Base-by-base conservation (phyloP, 805 yeast genomes). In the Wickerhamiella slavikovae region DNA sequence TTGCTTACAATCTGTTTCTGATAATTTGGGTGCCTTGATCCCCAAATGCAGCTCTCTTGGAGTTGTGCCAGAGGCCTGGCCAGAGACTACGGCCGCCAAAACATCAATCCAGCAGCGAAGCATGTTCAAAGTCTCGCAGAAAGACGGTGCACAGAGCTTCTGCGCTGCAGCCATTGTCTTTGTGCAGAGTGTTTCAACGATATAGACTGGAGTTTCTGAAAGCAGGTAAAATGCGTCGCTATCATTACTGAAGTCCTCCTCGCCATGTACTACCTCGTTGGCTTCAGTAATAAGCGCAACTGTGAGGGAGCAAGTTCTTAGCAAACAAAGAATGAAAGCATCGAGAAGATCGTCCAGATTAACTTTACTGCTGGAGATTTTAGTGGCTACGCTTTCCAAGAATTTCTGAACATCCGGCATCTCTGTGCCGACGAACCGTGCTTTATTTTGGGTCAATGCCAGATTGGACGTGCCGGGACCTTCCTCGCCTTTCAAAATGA, bases 161-260 rank as follows among this genome's bases (percentile, higher is more conserved):
- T 71, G 71, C n/a, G 5, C 61, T 54, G 29, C 53, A 53, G 2
- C 71, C 68, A 22, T 71, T 51, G 4, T 49, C 52, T 22, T 31
- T 29, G 19, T 48, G 33, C n/a, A n/a, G n/a, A n/a, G n/a, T n/a
- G n/a, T n/a, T 5, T 36, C 27, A 5, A 51, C 31, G 6, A 21
- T 22, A 15, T 43, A 41, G 6, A 36, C 29, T 3, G 39, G 38
- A 3, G 34, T 24, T 8, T 33, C 34, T 20, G 40, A 42, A 5
- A 55, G 53, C 22, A 60, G 51, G 35, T 61, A 57, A 41, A 60
- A 57, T 22, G 68, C 70, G 70, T 72, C 67, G 10, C 60, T 58
- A 39, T 72, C 66, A 15, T 30, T 13, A 17, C 45, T 42, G 17
- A 51, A 39, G 24, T 52, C 57, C 30, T 51, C 57, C 28, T 51